These are phyloP conservation scores for Lactarius akahatsu DNA, from an alignment of 768 basidiomycete species.

Conservation along the genomic window DNA sequence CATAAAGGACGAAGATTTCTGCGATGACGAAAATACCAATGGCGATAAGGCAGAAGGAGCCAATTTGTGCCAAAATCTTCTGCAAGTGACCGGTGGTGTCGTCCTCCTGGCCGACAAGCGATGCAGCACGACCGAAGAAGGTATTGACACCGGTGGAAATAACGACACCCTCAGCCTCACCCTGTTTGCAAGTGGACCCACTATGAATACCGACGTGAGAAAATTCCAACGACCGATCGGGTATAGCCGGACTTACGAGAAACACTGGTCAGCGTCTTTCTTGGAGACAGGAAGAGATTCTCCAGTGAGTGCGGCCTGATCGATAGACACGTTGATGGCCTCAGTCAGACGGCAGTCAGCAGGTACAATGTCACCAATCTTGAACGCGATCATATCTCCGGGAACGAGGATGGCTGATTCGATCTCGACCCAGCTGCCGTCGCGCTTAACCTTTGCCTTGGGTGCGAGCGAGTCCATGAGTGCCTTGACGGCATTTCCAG, in stretches of 20 bases:
- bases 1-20: conserved; percentile 92
- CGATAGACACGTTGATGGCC: conserved; percentile 96
- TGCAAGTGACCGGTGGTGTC: conserved; percentile 98
- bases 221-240: conserved; percentile 10
- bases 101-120: conserved; percentile 95
- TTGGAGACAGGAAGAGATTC: conserved; percentile 93
- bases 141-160: conserved; percentile 98
- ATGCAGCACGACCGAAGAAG: conserved; percentile 98
- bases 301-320: conserved; percentile 97
- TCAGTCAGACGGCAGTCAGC: conserved; percentile 97
- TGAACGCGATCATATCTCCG: conserved; percentile 96
- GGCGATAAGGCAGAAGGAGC: conserved; percentile 93
- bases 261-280: conserved; percentile 94
- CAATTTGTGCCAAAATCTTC: conserved; percentile 97
- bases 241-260: conserved; percentile 70
- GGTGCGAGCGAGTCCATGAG: conserved; percentile 99
- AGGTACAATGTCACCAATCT: conserved; percentile 98
- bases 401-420: conserved; percentile 90
- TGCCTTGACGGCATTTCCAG: conserved; percentile 98
- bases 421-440: conserved; percentile 82
- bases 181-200: conserved; percentile 98
- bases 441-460: conserved; percentile 92
- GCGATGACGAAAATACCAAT: conserved; percentile 95
- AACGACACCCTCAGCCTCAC: conserved; percentile 97
- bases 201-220: conserved; percentile 40